A percentile compares a stretch with the other conserved stretches of the same genome.
Conservation (phyloP, 345 rosid genomes). For the Syzygium aromaticum region DNA sequence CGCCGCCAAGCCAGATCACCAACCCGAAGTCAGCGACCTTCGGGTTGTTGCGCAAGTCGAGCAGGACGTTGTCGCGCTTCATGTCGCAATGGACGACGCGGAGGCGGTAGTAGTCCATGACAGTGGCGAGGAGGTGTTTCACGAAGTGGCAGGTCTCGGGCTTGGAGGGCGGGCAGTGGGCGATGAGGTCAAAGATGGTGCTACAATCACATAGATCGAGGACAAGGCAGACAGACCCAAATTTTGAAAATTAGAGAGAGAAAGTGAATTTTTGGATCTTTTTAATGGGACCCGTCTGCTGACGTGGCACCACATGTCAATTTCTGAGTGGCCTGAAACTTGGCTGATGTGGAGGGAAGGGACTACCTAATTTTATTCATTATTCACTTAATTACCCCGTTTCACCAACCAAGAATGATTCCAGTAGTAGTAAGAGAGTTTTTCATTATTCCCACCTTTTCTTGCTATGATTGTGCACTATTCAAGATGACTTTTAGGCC, state of each 20-base stretch:
- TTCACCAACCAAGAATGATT: neutral
- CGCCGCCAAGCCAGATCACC: constrained; percentile 32
- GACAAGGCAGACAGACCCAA: constrained; percentile 32
- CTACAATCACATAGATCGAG: constrained; percentile 41
- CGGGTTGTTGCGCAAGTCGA: constrained; percentile 65
- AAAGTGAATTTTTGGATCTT: neutral
- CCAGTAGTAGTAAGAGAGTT: too few species aligned
- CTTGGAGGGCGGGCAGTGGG: constrained; percentile 25
- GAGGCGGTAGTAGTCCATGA: constrained; percentile 37
- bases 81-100: constrained; percentile 73
- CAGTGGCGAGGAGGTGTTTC: constrained; percentile 39
- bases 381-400: neutral
- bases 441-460: too few species aligned
- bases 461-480: too few species aligned
- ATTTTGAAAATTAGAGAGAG: neutral
- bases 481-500: too few species aligned
- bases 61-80: constrained; percentile 66
- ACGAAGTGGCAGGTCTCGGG: constrained; percentile 27
- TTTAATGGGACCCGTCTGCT: neutral
- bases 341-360: neutral
- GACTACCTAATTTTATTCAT: neutral
- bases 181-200: constrained; percentile 42
- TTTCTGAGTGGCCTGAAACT: neutral
- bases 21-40: constrained; percentile 72
- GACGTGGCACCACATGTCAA: neutral